A percentile compares a stretch with the other conserved stretches of the same genome.
Evolutionary conservation across 192 early-diverging fungal species (phyloP).

Genomic region (Umbelopsis isabellina): DNA sequence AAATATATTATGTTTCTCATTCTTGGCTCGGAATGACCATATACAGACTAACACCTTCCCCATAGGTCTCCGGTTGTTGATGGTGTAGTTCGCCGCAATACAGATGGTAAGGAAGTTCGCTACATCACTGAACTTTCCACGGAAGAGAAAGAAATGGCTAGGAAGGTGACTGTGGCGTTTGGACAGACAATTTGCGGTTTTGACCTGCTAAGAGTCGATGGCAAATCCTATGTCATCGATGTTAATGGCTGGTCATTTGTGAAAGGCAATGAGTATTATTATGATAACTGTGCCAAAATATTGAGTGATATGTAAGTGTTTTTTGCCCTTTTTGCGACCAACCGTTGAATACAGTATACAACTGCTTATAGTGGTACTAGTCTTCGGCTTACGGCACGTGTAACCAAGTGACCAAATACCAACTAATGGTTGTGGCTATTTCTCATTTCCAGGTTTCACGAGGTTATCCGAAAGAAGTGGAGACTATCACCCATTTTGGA

Average conservation of each 20-base stretch:
- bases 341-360: background rate
- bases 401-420: too few species aligned
- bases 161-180: slow-evolving; percentile 76
- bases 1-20: background rate
- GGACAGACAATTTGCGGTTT: slow-evolving; percentile 96
- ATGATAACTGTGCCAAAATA: slow-evolving; percentile 79
- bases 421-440: background rate
- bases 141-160: slow-evolving; percentile 80
- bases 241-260: slow-evolving; percentile 99
- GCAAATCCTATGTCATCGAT: slow-evolving; percentile 91
- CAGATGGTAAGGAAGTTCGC: slow-evolving; percentile 96
- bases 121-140: slow-evolving; percentile 83
- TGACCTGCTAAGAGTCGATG: slow-evolving; percentile 84
- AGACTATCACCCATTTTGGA: slow-evolving; percentile 11
- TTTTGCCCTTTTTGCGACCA: slow-evolving; percentile 57
- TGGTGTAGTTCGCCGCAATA: slow-evolving; percentile 92
- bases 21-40: background rate
- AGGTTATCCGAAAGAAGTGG: slow-evolving; percentile 18
- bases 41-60: slow-evolving; percentile 16
- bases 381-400: background rate
- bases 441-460: slow-evolving; percentile 6
- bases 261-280: slow-evolving; percentile 93
- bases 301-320: slow-evolving; percentile 69
- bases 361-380: background rate
- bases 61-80: slow-evolving; percentile 90